A percentile compares a stretch with the other conserved stretches of the same genome.
These are phyloP conservation scores for Paxillus ammoniavirescens DNA, from an alignment of 768 basidiomycete genomes.

Conservation along the genomic window DNA sequence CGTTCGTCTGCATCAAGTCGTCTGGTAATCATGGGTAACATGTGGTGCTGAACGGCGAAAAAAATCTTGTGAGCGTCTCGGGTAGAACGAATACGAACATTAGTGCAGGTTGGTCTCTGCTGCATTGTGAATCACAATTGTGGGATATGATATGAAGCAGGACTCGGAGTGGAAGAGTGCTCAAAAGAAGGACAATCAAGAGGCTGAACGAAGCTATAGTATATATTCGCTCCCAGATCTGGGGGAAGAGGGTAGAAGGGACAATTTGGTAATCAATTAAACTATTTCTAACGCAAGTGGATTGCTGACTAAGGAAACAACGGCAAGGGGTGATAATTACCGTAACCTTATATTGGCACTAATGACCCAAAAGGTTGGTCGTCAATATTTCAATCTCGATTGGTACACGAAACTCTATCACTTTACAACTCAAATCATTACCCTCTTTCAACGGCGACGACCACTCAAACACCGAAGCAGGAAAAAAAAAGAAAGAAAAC, in stretches of 20 bases:
- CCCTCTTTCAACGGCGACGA: background rate
- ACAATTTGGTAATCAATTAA: slow-evolving; percentile 38
- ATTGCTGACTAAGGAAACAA: slow-evolving; percentile 21
- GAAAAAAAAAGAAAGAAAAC: background rate
- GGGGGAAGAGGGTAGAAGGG: slow-evolving; percentile 15
- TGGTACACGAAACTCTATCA: slow-evolving; percentile 46
- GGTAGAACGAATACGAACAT: slow-evolving; percentile 72
- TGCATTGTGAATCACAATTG: slow-evolving; percentile 45
- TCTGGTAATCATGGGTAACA: slow-evolving; percentile 71
- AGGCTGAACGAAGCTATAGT: slow-evolving; percentile 20
- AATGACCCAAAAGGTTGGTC: slow-evolving; percentile 39
- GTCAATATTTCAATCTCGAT: slow-evolving; percentile 48
- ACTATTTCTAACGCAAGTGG: slow-evolving; percentile 27
- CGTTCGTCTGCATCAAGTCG: slow-evolving; percentile 79
- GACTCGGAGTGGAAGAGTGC: slow-evolving; percentile 13
- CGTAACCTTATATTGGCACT: slow-evolving; percentile 38
- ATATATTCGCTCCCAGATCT: slow-evolving; percentile 34
- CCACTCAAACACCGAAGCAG: slow-evolving; percentile 6
- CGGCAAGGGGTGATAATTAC: slow-evolving; percentile 26
- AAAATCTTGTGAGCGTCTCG: slow-evolving; percentile 82
- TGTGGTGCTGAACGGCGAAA: slow-evolving; percentile 60
- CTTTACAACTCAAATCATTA: slow-evolving; percentile 49
- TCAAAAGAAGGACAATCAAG: slow-evolving; percentile 14
- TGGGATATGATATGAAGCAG: slow-evolving; percentile 6
- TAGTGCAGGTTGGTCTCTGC: slow-evolving; percentile 62